A percentile compares a stretch with the other conserved stretches of the same genome.
Conservation (phyloP, 2,329 filamentous ascomycete species). For the Fusarium nematophilum region DNA sequence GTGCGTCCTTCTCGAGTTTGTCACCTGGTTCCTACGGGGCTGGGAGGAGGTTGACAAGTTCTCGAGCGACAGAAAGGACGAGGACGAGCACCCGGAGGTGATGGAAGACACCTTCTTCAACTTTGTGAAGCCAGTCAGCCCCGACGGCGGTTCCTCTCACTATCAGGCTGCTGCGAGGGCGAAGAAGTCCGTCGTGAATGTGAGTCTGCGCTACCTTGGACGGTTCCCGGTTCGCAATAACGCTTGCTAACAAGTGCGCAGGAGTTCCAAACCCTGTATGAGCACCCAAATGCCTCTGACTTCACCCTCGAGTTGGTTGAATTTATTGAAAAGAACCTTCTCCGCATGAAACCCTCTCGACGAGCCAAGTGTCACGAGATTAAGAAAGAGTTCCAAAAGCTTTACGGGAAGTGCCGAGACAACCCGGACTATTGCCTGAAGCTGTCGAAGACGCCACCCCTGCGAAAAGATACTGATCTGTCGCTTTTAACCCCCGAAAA, state of each 20-base stretch:
- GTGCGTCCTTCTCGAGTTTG: conserved; percentile 18
- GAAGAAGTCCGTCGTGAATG: not conserved
- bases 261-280: conserved; percentile 1
- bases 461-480: not conserved
- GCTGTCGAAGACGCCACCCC: not conserved
- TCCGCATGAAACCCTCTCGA: not conserved
- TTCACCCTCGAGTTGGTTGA: conserved; percentile 1
- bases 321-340: not conserved
- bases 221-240: too few relatives aligned
- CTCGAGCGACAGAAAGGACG: not conserved
- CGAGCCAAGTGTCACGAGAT: not conserved
- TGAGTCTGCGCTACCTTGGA: too few relatives aligned
- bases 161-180: not conserved
- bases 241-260: not conserved
- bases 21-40: conserved; percentile 14
- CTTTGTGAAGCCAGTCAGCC: not conserved
- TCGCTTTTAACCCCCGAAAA: too few relatives aligned
- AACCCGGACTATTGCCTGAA: not conserved
- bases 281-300: not conserved
- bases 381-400: not conserved
- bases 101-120: conserved; percentile 10
- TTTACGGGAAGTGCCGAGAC: not conserved
- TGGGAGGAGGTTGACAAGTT: conserved; percentile 7
- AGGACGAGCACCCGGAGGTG: not conserved
- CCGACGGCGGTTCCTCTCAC: too few relatives aligned